phyloP scores from a whole-genome alignment of 2,329 filamentous ascomycete species.

The Endoconidiophora laricicola region DNA sequence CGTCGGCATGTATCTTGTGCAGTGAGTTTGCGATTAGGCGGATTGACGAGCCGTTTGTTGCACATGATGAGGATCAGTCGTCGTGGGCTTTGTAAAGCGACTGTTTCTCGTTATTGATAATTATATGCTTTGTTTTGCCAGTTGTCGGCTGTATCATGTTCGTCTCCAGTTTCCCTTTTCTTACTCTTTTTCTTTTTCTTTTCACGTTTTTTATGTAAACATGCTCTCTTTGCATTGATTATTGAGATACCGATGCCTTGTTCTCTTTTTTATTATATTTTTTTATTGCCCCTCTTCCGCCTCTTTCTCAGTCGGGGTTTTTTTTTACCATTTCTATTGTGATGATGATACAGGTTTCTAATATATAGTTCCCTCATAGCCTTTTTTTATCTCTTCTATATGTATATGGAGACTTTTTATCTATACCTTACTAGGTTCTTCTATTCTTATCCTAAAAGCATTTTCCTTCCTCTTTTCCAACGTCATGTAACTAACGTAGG shows the following conservation, averaged over 20 bases:
- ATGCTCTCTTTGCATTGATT: neutral
- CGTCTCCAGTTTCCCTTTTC: neutral
- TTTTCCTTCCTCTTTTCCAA: too few relatives aligned
- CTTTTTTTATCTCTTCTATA: too few relatives aligned
- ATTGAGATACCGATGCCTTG: neutral
- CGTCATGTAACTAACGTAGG: too few relatives aligned
- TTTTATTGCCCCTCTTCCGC: too few relatives aligned
- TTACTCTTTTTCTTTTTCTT: neutral
- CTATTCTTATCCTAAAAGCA: too few relatives aligned
- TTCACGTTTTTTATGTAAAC: neutral
- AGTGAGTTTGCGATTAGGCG: constrained; percentile 88
- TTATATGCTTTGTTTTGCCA: too few relatives aligned
- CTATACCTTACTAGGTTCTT: too few relatives aligned
- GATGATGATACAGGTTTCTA: too few relatives aligned
- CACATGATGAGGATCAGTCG: constrained; percentile 49
- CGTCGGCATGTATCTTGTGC: constrained; percentile 80
- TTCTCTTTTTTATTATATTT: neutral
- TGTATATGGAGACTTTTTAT: too few relatives aligned
- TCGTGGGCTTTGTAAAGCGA: constrained; percentile 56
- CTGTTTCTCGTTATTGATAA: neutral
- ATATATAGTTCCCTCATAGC: too few relatives aligned
- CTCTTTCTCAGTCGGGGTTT: too few relatives aligned
- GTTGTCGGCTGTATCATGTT: neutral
- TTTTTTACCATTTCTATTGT: too few relatives aligned
- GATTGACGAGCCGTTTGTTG: constrained; percentile 85